Base-by-base conservation (phyloP, 2,329 filamentous ascomycete species). In the Penicillium sp. region DNA sequence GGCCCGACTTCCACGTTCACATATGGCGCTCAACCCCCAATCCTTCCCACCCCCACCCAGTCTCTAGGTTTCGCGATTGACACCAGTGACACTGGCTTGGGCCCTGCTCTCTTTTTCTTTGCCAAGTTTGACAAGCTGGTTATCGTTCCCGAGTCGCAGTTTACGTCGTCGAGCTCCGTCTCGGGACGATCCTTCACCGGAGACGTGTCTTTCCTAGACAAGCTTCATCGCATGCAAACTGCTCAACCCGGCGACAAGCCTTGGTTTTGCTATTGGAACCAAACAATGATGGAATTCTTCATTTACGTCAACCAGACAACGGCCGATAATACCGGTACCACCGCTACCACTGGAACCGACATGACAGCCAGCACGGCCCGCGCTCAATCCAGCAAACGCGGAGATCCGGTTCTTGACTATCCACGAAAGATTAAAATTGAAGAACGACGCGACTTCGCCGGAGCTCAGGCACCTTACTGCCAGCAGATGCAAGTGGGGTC, bases 251-350 rank as follows among this genome's bases (percentile, higher is more conserved):
- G 85, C 8, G 85, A 89, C 38, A 81, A 81, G 59, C 86, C 87
- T 2, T 90, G 87, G 87, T 88, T 86, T 67, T 90, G 88, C 72
- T 85, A 84, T 71, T 90, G 87, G 86, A 90, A 90, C 69, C 77
- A 80, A 14, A 90, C 88, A 0, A 80, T 86, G 55, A 79, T 90
- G 52, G 88, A 90, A 71, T 84, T 85, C 39, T 90, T 89, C 73
- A 82, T 90, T 49, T 90, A 89, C 67, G 78, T 86, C 55, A 81
- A 84, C 55, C 74, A 85, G 70, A 78, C 84, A 50, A 78, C 81
- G 14, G 65, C 67, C 28, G 69, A 67, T 22, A 60, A 56, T 12
- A 60, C 59, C 15, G 61, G 65, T 48, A 56, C 67, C 20, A 69
- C 67, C n/a, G 55, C 69, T 15, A 43, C 63, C 14, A 60, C 63